Base-by-base conservation (phyloP, 371 early-diverging fungal species). In the Mortierella sp. region DNA sequence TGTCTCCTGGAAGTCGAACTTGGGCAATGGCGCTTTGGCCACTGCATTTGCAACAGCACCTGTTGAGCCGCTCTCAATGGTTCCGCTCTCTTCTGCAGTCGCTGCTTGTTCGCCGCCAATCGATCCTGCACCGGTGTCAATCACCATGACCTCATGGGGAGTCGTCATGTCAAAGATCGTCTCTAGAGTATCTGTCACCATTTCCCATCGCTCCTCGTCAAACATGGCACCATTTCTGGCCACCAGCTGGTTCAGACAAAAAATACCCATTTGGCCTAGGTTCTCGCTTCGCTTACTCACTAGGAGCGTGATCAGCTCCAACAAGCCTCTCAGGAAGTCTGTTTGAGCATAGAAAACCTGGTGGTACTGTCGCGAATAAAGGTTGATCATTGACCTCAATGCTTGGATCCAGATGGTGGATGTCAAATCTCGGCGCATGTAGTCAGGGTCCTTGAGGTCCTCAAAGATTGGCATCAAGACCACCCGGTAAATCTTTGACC, bases 381-480 rank as follows among this genome's bases (percentile, higher is more conserved):
- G 80, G 58, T 92, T 91, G 26, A 95, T 88, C 81, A 95, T 85
- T 57, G 90, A 87, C 11, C 94, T 86, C 63, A 95, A 84, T 0
- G 96, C 95, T 75, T 94, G 90, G 66, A 95, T 91, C 84, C 85
- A 85, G 59, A 81, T 82, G 12, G 81, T 81, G 7, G 76, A 53
- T n/a, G 80, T 82, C 43, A 74, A 28, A 55, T 81, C 82, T 1
- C 75, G 70, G 25, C 80, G 63, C 70, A 75, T 81, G 65, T 72
- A 82, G 57, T 82, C 81, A 15, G 76, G 72, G 37, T 80, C 82
- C 65, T 86, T 88, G 28, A 95, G 75, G 70, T 94, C 95, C 47
- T 92, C 91, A 82, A 96, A 96, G 57, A 96, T 92, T 16, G 94
- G 91, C 71, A 94, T 93, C 46, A 95, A 85, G 5, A 93, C 91